A percentile compares a stretch with the other conserved stretches of the same genome.
Evolutionary conservation across 495 filamentous ascomycete genomes (phyloP).

Genomic region (Bryoglossum gracile): DNA sequence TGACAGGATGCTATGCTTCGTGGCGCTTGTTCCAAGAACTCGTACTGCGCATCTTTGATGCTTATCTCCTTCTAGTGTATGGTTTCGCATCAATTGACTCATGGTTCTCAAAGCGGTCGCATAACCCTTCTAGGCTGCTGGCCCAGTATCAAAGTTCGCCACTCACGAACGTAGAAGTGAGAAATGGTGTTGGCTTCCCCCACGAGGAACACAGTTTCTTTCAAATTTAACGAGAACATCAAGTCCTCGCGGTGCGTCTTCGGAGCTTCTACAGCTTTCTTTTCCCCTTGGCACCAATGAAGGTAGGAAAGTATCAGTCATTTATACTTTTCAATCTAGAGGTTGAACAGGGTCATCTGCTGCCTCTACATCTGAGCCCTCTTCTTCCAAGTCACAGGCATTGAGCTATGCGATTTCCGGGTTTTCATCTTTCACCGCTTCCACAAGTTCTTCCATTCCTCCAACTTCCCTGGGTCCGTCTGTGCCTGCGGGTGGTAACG

Average conservation of each 20-base stretch:
- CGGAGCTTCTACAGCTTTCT: not conserved
- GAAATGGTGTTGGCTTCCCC: not conserved
- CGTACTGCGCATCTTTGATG: not conserved
- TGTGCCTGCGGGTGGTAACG: slow-evolving; percentile 59
- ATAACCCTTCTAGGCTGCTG: not conserved
- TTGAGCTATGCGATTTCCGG: slow-evolving; percentile 19
- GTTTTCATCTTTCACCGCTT: slow-evolving; percentile 25
- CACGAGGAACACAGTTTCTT: not conserved
- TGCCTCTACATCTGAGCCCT: too few species aligned
- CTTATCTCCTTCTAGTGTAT: not conserved
- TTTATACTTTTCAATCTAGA: too few species aligned
- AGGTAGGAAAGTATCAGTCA: too few species aligned
- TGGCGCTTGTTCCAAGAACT: too few species aligned
- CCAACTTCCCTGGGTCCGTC: slow-evolving; percentile 54
- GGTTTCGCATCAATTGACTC: not conserved
- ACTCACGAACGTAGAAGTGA: not conserved
- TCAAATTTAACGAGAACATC: not conserved
- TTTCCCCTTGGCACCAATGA: too few species aligned
- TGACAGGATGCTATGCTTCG: too few species aligned
- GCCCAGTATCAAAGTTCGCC: not conserved
- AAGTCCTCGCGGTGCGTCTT: not conserved
- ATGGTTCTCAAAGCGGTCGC: not conserved
- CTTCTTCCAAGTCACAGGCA: not conserved
- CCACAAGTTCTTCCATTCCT: slow-evolving; percentile 44
- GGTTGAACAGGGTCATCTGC: not conserved